Evolutionary conservation across 176 grass and related monocot genomes (phyloP).

Genomic region (Neostapfia colusana): DNA sequence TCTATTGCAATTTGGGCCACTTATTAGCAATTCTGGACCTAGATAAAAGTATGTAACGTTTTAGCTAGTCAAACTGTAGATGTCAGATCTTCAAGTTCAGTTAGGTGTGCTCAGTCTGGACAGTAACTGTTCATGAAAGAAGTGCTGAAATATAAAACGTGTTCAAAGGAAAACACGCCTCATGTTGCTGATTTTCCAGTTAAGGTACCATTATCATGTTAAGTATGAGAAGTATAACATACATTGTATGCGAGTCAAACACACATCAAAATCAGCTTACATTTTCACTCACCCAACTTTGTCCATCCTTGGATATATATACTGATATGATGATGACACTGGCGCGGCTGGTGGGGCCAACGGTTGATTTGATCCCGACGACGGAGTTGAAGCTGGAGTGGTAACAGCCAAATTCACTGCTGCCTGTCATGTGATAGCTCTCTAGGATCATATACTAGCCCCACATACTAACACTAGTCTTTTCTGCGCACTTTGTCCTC

Average conservation of each 20-base stretch:
- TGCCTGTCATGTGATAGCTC: too few relatives aligned
- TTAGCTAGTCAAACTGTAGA: neutral
- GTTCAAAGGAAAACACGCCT: neutral
- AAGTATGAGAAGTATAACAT: neutral
- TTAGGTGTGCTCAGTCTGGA: neutral
- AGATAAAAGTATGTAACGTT: neutral
- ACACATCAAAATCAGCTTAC: neutral
- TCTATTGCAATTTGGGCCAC: neutral
- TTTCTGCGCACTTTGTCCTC: too few relatives aligned
- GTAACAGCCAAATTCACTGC: slow-evolving; percentile 72
- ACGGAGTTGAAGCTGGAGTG: slow-evolving; percentile 72
- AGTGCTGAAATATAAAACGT: neutral
- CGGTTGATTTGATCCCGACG: slow-evolving; percentile 75
- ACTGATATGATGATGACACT: slow-evolving; percentile 82
- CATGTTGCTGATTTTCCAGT: neutral
- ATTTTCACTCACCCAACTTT: slow-evolving; percentile 60
- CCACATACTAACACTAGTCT: too few relatives aligned
- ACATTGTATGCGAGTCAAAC: neutral
- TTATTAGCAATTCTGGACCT: neutral
- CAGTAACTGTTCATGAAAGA: neutral
- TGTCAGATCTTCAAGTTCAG: neutral
- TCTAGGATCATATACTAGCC: too few relatives aligned
- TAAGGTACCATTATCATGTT: neutral
- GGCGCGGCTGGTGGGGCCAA: slow-evolving; percentile 73
- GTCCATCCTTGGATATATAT: slow-evolving; percentile 67